Conservation (phyloP, 2,329 filamentous ascomycete genomes). For the Hypoxylon sp. region DNA sequence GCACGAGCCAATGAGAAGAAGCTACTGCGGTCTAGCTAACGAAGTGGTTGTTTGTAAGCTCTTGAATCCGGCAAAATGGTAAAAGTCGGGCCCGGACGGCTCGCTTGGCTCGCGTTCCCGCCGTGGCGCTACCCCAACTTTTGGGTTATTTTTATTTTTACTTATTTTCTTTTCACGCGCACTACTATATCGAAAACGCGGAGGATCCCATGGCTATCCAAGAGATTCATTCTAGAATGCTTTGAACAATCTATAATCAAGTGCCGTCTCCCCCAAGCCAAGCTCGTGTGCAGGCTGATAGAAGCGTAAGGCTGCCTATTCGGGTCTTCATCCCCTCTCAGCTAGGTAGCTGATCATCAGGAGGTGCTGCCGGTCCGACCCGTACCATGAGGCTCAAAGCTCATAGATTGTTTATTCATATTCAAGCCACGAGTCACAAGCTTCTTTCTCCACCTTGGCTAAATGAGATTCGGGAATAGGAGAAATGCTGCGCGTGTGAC, state of each 20-base stretch:
- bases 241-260: conserved; percentile 12
- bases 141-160: too few relatives aligned
- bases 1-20: conserved; percentile 8
- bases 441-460: neutral
- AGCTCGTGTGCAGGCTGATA: conserved; percentile 2
- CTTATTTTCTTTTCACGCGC: conserved; percentile 1
- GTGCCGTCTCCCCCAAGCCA: conserved; percentile 14
- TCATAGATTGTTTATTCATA: neutral
- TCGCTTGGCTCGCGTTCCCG: conserved; percentile 28
- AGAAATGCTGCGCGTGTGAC: neutral
- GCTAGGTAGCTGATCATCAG: neutral
- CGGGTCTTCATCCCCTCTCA: neutral
- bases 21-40: conserved; percentile 5
- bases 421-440: conserved; percentile 1
- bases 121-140: conserved; percentile 2
- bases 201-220: conserved; percentile 9
- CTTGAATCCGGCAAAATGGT: conserved; percentile 32
- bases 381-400: conserved; percentile 6
- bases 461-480: neutral
- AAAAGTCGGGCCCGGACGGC: too few relatives aligned
- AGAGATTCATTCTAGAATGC: conserved; percentile 20
- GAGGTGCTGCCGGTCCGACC: too few relatives aligned
- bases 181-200: conserved; percentile 3
- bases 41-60: conserved; percentile 14
- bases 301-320: conserved; percentile 8